These are phyloP conservation scores for Multifurca ochricompacta DNA, from an alignment of 768 basidiomycete species.

Conservation along the genomic window DNA sequence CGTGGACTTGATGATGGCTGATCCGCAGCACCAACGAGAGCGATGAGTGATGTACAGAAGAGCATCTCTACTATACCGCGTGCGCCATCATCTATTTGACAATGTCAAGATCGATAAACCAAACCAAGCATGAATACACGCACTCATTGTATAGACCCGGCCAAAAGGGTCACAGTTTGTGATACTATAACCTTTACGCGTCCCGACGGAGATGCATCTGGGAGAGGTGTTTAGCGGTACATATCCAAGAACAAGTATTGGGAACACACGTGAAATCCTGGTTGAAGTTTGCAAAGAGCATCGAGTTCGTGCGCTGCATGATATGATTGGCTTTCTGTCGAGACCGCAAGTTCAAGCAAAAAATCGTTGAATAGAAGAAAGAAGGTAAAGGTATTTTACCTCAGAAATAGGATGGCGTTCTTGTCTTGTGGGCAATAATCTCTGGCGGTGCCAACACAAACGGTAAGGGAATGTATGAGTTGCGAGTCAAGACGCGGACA, in stretches of 20 bases:
- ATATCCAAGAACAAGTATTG: no score
- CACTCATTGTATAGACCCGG: conserved; percentile 90
- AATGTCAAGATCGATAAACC: background rate
- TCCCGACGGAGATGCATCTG: conserved; percentile 90
- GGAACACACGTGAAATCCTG: conserved; percentile 84
- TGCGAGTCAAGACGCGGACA: background rate
- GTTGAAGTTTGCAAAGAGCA: conserved; percentile 93
- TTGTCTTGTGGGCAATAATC: background rate
- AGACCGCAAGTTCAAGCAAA: background rate
- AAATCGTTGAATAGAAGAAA: background rate
- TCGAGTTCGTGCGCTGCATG: conserved; percentile 31
- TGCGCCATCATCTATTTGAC: conserved; percentile 75
- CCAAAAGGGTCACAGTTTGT: conserved; percentile 98
- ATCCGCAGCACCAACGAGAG: conserved; percentile 93
- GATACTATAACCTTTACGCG: conserved; percentile 92
- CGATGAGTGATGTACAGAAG: conserved; percentile 97
- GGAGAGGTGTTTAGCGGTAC: conserved; percentile 5
- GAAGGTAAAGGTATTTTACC: background rate
- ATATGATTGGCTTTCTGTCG: background rate
- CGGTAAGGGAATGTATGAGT: background rate
- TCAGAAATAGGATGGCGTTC: background rate
- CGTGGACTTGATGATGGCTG: conserved; percentile 85
- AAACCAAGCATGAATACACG: conserved; percentile 29
- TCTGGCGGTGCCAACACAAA: background rate
- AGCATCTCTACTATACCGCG: conserved; percentile 98